A percentile compares a stretch with the other conserved stretches of the same genome.
Conservation (phyloP, 169 alveolate species). For the Cyclospora cayetanensis region DNA sequence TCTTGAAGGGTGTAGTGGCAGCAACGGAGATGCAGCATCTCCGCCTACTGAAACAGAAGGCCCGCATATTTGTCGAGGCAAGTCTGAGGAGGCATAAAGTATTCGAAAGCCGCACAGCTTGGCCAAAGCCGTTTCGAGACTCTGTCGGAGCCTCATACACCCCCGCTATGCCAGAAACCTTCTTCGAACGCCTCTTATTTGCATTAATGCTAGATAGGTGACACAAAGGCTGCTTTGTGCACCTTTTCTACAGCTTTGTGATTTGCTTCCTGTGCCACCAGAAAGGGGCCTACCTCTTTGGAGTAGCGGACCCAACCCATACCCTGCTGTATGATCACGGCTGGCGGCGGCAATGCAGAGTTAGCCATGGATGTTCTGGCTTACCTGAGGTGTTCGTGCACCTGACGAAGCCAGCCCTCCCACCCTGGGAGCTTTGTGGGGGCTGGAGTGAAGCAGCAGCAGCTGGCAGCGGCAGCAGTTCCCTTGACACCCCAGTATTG, state of each 20-base stretch:
- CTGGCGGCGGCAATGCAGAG: background rate
- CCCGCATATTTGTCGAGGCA: constrained; percentile 29
- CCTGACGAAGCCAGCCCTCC: background rate
- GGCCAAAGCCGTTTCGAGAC: no score
- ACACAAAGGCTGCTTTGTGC: no score
- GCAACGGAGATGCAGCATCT: background rate
- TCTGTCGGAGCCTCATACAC: no score
- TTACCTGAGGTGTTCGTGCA: constrained; percentile 34
- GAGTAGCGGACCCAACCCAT: background rate
- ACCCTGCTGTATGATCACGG: background rate
- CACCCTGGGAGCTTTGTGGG: background rate
- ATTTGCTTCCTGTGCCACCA: no score
- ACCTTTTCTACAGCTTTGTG: no score
- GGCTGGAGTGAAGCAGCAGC: background rate
- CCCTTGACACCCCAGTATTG: background rate
- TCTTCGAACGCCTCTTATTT: no score
- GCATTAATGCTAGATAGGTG: no score
- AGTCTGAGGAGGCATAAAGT: no score
- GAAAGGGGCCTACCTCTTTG: constrained; percentile 33
- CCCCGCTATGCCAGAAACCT: no score
- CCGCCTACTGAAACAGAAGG: background rate
- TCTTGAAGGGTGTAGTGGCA: background rate
- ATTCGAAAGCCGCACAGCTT: no score
- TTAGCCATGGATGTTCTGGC: background rate
- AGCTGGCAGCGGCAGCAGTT: background rate